phyloP scores from a whole-genome alignment of 306 rosid species.

The Casuarina equisetifolia region DNA sequence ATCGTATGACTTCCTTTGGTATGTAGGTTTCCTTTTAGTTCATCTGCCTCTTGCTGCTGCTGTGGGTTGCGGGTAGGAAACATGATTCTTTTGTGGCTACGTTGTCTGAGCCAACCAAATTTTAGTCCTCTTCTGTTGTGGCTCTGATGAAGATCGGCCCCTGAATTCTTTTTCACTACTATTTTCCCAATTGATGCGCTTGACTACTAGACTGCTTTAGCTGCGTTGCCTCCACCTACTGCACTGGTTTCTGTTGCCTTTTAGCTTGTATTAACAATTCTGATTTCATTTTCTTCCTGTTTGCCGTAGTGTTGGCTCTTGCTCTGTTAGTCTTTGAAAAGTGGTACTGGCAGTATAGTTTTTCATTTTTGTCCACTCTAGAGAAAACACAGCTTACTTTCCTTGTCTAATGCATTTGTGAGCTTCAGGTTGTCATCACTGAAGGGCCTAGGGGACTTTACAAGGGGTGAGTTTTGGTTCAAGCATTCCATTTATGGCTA shows the following conservation, averaged over 20 bases:
- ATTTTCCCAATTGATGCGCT: not conserved
- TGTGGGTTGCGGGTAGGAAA: not conserved
- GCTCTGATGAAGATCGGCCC: not conserved
- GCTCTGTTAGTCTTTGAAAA: not conserved
- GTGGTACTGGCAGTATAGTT: not conserved
- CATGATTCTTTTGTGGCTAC: not conserved
- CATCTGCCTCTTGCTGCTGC: not conserved
- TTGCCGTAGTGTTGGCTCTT: not conserved
- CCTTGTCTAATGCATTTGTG: slow-evolving; percentile 23
- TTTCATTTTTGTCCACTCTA: not conserved
- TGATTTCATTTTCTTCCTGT: not conserved
- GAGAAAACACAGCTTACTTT: slow-evolving; percentile 7
- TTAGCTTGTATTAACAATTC: not conserved
- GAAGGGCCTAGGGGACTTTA: slow-evolving; percentile 94
- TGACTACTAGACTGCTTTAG: not conserved
- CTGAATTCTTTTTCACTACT: not conserved
- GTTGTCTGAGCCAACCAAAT: not conserved
- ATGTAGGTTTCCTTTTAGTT: not conserved
- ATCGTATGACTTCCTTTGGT: not conserved
- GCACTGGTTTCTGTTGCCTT: not conserved
- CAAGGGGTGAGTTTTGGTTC: slow-evolving; percentile 75
- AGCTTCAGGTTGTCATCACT: slow-evolving; percentile 66
- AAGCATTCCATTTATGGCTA: slow-evolving; percentile 15
- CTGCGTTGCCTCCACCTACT: not conserved
- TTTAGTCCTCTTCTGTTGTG: not conserved